phyloP scores from a whole-genome alignment of 345 rosid species.

The Linum lewisii region DNA sequence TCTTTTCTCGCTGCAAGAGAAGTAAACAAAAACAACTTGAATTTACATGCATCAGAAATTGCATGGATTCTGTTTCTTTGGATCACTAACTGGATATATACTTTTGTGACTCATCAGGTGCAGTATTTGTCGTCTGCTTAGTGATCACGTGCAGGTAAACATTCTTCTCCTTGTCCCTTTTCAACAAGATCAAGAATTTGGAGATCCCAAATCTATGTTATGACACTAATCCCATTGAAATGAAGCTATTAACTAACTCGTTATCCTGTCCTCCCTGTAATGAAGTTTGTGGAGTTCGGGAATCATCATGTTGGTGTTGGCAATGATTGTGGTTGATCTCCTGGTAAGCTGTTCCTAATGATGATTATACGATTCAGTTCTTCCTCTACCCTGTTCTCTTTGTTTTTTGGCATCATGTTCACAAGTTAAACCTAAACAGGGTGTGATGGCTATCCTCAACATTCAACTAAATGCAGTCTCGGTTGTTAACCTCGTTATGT shows the following conservation, averaged over 20 bases:
- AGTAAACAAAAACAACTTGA: too few relatives aligned
- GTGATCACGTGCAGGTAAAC: constrained; percentile 85
- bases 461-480: constrained; percentile 96
- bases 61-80: constrained; percentile 4
- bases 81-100: constrained; percentile 7
- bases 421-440: constrained; percentile 46
- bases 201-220: neutral
- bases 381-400: neutral
- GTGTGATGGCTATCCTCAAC: constrained; percentile 77
- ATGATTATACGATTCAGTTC: neutral
- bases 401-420: constrained; percentile 4
- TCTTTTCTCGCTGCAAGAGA: too few relatives aligned
- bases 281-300: constrained; percentile 87
- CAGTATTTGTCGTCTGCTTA: constrained; percentile 83
- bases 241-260: neutral
- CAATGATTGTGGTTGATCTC: constrained; percentile 82
- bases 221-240: neutral
- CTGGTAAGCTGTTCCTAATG: constrained; percentile 37
- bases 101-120: constrained; percentile 40
- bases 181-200: neutral
- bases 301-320: constrained; percentile 75
- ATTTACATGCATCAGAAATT: neutral
- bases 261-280: constrained; percentile 14
- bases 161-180: constrained; percentile 10
- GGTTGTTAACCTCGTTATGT: constrained; percentile 89